Evolutionary conservation across 2,329 filamentous ascomycete species (phyloP), one percentile per base, ranked within the genome.

Genomic region (Neurospora crassa): DNA sequence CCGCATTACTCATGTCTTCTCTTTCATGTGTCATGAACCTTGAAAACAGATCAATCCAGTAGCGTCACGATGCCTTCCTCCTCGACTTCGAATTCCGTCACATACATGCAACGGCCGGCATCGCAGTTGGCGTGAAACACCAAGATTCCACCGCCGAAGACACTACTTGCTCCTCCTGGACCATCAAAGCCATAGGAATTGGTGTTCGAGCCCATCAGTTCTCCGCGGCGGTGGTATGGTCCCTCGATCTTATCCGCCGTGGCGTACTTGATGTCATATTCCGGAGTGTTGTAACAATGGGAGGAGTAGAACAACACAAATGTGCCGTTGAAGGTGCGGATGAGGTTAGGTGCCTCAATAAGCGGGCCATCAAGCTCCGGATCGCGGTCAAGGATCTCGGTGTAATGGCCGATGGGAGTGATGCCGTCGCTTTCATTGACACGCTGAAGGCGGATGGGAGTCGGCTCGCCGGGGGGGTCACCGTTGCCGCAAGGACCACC

Each of bases 291-390:
- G 78, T 82, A 91, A 79, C 88, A 89, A 71, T 89, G 85, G 59
- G 85, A 86, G 75, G 86, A 89, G 79, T 86, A 91, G 77, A 90
- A 90, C 63, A 91, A 79, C 69, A 88, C 83, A 76, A 90, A 90
- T 16, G 82, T 80, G 4, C 85, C 85, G 20, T 83, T 81, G 0
- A 74, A 76, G 3, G 81, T 80, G n/a, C 78, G 78, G 14, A 87
- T 79, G 24, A 90, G 75, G 70, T 83, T 83, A 0, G 89, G 89
- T 18, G 89, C 89, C 78, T 91, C 89, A 29, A 91, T 83, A 0
- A 90, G 80, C 4, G 88, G 84, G 8, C 85, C 86, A 75, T 87
- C 86, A 8, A 74, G 77, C 12, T 77, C 77, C 29, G 76, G 78
- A 14, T 68, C 63, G 34, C 84, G 81, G 75, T 87, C 81, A 63